Conservation (phyloP, 164 flowering plant species). For the Macadamia integrifolia region DNA sequence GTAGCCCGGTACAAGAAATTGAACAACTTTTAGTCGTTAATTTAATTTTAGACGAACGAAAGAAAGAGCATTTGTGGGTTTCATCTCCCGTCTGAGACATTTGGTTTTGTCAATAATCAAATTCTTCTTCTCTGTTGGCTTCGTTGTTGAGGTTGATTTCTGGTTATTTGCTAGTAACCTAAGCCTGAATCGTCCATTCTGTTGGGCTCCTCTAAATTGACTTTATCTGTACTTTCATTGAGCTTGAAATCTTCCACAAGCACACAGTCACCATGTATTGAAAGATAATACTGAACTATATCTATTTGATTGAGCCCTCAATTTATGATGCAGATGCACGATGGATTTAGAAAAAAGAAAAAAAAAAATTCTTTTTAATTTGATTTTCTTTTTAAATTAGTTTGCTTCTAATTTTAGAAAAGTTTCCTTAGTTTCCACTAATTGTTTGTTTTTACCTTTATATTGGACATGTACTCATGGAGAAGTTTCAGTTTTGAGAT, state of each 20-base stretch:
- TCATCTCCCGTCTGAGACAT: not conserved
- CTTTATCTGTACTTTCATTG: not conserved
- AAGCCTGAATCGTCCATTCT: not conserved
- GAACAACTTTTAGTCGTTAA: not conserved
- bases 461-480: too few relatives aligned
- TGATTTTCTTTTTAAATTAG: too few relatives aligned
- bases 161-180: not conserved
- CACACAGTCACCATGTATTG: not conserved
- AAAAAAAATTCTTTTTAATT: too few relatives aligned
- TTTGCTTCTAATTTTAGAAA: too few relatives aligned
- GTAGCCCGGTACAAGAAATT: constrained; percentile 72
- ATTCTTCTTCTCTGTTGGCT: not conserved
- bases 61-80: not conserved
- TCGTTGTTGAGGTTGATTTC: not conserved
- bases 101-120: constrained; percentile 4
- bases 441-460: too few relatives aligned
- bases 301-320: too few relatives aligned
- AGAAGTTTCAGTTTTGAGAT: too few relatives aligned
- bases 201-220: not conserved
- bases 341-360: too few relatives aligned
- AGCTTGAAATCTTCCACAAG: not conserved
- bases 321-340: too few relatives aligned
- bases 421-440: too few relatives aligned
- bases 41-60: not conserved
- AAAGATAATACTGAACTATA: not conserved